Evolutionary conservation across 352 stramenopile genomes (phyloP), one percentile per base, ranked within the genome.

Genomic region (Phytophthora fragariaefolia): DNA sequence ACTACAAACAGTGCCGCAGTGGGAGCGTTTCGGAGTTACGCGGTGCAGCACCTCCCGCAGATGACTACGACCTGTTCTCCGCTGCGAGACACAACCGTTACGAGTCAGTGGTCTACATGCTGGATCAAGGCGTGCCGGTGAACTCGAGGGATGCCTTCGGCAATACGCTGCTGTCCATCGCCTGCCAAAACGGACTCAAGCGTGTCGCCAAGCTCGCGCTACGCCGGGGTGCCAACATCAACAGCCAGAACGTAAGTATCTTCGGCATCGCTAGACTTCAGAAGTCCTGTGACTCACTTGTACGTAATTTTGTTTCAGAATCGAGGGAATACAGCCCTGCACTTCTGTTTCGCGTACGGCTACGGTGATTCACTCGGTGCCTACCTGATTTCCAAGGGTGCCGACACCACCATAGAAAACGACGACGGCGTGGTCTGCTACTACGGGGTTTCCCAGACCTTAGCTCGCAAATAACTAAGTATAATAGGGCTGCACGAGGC

Each of bases 121-220:
- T 97, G 32, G 86, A 96, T 58, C 71, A 89, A n/a, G 87, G 91
- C n/a, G 58, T 96, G 40, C 74, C 82, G 4, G 83, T 93, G 15
- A 92, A 97, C 66, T 80, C 84, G 7, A 66, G 80, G 23, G 90
- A 97, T 55, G 49, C 61, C 17, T 82, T 91, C 45, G 91, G 90
- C 24, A 97, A 97, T 74, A 96, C 89, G 28, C 69, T 97, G 28
- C 76, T 97, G 36, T 82, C 79, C 36, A 91, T 97, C 38, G 89
- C 90, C 20, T 98, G 91, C 53, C 91, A 98, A 69, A 97, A 97
- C 71, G 92, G 92, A 46, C 85, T 96, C 65, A 97, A 97, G 72
- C 84, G 89, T 46, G 92, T 96, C 58, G 82, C 76, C 51, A 97
- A 97, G 73, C 76, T 95, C 38, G 85, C 89, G 24, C 73, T 98